phyloP scores from a whole-genome alignment of 257 asterid genomes.

The Oldenlandia corymbosa region DNA sequence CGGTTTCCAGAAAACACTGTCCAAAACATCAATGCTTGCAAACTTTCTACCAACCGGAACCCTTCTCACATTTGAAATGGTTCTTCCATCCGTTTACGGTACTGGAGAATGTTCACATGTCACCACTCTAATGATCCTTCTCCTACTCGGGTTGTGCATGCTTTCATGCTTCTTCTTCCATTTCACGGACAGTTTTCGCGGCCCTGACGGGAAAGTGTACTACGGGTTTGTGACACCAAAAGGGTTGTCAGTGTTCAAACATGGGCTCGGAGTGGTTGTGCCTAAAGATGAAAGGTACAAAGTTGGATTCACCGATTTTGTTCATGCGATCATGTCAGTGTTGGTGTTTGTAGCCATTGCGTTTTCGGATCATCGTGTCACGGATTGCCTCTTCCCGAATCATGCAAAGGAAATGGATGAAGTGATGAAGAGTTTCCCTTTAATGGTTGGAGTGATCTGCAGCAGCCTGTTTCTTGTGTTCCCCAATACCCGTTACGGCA shows the following conservation, averaged over 20 bases:
- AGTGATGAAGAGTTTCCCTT: constrained; percentile 82
- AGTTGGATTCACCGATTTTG: constrained; percentile 67
- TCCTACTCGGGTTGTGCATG: constrained; percentile 52
- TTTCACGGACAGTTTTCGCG: constrained; percentile 84
- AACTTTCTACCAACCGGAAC: constrained; percentile 94
- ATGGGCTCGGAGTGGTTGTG: constrained; percentile 57
- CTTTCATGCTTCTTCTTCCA: constrained; percentile 92
- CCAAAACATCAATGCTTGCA: constrained; percentile 71
- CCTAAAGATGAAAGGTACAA: constrained; percentile 57
- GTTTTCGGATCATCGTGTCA: constrained; percentile 73
- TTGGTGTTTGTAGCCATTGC: constrained; percentile 77
- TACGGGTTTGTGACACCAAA: constrained; percentile 73
- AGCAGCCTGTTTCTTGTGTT: constrained; percentile 83
- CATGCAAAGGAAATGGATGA: constrained; percentile 67
- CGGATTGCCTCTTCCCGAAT: constrained; percentile 77
- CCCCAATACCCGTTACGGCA: constrained; percentile 77
- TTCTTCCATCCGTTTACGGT: constrained; percentile 70
- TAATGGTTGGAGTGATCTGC: constrained; percentile 83
- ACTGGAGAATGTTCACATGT: constrained; percentile 61
- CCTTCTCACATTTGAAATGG: constrained; percentile 86
- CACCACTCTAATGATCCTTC: constrained; percentile 55
- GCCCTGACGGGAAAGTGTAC: constrained; percentile 67
- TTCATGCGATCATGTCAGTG: constrained; percentile 77
- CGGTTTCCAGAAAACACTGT: constrained; percentile 84
- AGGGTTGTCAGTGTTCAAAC: constrained; percentile 74